These are phyloP conservation scores for Lactarius sp. DNA, from an alignment of 768 basidiomycete species.

Conservation along the genomic window DNA sequence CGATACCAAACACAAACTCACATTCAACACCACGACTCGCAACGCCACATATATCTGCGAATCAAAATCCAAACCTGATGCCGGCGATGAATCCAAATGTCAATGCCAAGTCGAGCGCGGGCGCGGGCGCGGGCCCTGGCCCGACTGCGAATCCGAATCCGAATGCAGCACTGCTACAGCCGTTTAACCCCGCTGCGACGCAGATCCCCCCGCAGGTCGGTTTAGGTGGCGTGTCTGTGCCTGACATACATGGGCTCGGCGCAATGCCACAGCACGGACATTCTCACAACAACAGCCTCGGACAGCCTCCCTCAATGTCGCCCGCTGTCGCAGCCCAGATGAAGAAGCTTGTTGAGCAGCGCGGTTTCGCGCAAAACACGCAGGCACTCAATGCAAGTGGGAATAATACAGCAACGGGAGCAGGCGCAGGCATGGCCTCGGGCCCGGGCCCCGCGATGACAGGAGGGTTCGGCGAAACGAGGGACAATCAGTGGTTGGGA, in stretches of 20 bases:
- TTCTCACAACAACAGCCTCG: slow-evolving; percentile 1
- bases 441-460: not conserved
- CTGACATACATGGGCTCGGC: not conserved
- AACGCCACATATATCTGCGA: slow-evolving; percentile 5
- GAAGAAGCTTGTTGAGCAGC: slow-evolving; percentile 22
- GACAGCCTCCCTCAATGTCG: slow-evolving; percentile 5
- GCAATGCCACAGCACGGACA: slow-evolving; percentile 1
- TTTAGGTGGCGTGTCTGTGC: not conserved
- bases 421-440: not conserved
- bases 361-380: slow-evolving; percentile 4
- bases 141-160: slow-evolving; percentile 1
- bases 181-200: slow-evolving; percentile 5
- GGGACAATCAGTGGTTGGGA: slow-evolving; percentile 17
- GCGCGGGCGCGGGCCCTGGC: not conserved
- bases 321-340: slow-evolving; percentile 20
- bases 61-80: slow-evolving; percentile 6
- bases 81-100: not conserved
- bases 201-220: slow-evolving; percentile 12
- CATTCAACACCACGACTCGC: slow-evolving; percentile 12
- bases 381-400: not conserved
- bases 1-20: slow-evolving; percentile 5
- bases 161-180: slow-evolving; percentile 9
- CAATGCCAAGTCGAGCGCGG: not conserved
- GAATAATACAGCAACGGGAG: not conserved
- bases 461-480: not conserved